phyloP scores from a whole-genome alignment of 768 basidiomycete genomes.

The Rhodotorula taiwanensis region DNA sequence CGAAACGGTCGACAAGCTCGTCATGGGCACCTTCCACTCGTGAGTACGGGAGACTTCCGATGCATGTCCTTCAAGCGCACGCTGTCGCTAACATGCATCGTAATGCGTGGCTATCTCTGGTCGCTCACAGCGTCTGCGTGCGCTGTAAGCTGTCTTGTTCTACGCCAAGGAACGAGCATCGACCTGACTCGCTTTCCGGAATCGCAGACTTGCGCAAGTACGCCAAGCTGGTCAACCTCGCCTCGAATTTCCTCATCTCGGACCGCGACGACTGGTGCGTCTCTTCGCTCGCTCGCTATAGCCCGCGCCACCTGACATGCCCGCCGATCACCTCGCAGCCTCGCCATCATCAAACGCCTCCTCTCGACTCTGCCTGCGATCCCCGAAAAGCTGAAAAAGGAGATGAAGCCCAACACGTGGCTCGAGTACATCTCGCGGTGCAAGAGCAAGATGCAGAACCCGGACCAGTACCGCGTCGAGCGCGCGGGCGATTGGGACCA shows the following conservation, averaged over 20 bases:
- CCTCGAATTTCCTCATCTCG: slow-evolving; percentile 71
- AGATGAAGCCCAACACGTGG: slow-evolving; percentile 54
- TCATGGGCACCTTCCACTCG: slow-evolving; percentile 46
- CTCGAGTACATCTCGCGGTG: slow-evolving; percentile 64
- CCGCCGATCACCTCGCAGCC: slow-evolving; percentile 3
- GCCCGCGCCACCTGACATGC: too few relatives aligned
- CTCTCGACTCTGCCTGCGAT: background rate
- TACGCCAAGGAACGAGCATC: background rate
- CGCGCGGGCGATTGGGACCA: slow-evolving; percentile 42
- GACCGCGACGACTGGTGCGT: slow-evolving; percentile 54
- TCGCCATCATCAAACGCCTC: slow-evolving; percentile 34
- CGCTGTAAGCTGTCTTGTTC: slow-evolving; percentile 14
- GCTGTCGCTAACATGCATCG: too few relatives aligned
- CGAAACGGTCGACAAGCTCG: slow-evolving; percentile 52
- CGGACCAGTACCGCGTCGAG: slow-evolving; percentile 49
- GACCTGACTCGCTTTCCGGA: background rate
- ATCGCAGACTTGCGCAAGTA: slow-evolving; percentile 56
- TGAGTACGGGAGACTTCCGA: background rate
- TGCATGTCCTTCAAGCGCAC: background rate
- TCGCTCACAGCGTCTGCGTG: slow-evolving; percentile 20
- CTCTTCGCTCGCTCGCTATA: too few relatives aligned
- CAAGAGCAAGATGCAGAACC: slow-evolving; percentile 57
- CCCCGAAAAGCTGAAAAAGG: slow-evolving; percentile 6
- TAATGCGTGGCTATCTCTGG: too few relatives aligned
- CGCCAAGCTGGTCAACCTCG: slow-evolving; percentile 54